Conservation (phyloP, 2,329 filamentous ascomycete genomes). For the Sphaerulina populicola region DNA sequence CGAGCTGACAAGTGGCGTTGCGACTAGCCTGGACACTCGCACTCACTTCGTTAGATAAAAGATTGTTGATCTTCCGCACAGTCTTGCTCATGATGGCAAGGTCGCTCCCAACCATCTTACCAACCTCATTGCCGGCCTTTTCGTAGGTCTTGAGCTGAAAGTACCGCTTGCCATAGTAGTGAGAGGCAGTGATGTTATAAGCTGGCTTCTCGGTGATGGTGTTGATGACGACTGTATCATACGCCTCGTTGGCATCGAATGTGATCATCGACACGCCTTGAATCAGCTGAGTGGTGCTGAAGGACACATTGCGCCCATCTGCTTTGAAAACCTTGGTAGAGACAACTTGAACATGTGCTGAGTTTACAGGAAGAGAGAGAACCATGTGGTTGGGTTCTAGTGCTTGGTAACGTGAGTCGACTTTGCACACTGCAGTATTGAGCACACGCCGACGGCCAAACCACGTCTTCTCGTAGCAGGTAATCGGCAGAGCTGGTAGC, state of each 20-base stretch:
- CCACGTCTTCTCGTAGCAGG: conserved; percentile 3
- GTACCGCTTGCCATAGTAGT: conserved; percentile 21
- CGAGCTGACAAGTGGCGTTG: conserved; percentile 26
- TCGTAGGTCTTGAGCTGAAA: conserved; percentile 17
- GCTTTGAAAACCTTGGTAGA: conserved; percentile 5
- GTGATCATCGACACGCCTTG: conserved; percentile 26
- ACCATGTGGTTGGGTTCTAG: conserved; percentile 24
- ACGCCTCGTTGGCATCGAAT: conserved; percentile 23
- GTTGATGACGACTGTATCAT: conserved; percentile 22
- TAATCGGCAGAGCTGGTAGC: conserved; percentile 17
- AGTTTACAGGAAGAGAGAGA: conserved; percentile 21
- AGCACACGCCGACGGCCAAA: neutral
- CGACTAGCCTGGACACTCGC: conserved; percentile 25
- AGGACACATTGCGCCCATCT: conserved; percentile 12
- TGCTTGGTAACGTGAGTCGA: conserved; percentile 7
- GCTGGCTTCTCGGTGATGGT: conserved; percentile 20
- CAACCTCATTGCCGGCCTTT: conserved; percentile 24
- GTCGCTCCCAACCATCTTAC: conserved; percentile 26
- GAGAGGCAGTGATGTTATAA: conserved; percentile 18
- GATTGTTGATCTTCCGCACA: conserved; percentile 19
- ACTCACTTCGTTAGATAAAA: conserved; percentile 20
- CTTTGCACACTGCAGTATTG: neutral
- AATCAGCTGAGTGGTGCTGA: conserved; percentile 25
- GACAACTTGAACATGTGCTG: conserved; percentile 1
- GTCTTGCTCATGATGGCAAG: conserved; percentile 21